These are phyloP conservation scores for Nicotiana sylvestris DNA, from an alignment of 257 asterid genomes.

Conservation along the genomic window DNA sequence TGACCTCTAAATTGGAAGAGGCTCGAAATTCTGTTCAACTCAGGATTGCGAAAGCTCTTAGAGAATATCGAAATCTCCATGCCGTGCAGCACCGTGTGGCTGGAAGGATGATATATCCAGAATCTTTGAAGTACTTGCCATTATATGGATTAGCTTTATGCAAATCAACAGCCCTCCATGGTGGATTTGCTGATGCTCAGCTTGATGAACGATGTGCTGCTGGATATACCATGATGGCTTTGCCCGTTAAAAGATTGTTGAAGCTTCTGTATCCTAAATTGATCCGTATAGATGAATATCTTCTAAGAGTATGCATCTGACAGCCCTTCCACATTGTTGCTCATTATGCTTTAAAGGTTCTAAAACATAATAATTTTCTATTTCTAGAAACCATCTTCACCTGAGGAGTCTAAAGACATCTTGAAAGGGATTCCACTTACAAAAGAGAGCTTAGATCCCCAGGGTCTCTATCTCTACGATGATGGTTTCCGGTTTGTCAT, in stretches of 20 bases:
- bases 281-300: constrained; percentile 59
- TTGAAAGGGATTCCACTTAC: constrained; percentile 70
- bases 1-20: constrained; percentile 87
- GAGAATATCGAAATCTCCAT: constrained; percentile 87
- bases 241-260: constrained; percentile 64
- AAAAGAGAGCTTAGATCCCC: constrained; percentile 80
- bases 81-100: constrained; percentile 89
- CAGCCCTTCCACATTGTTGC: constrained; percentile 13
- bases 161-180: constrained; percentile 81
- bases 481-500: constrained; percentile 87
- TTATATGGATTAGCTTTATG: constrained; percentile 65
- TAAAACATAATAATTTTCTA: constrained; percentile 9
- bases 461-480: constrained; percentile 78
- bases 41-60: constrained; percentile 81
- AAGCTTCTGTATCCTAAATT: constrained; percentile 75
- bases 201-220: constrained; percentile 73
- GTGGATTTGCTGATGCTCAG: constrained; percentile 81
- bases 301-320: constrained; percentile 42
- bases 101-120: constrained; percentile 91
- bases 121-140: constrained; percentile 65
- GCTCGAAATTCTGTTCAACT: constrained; percentile 69
- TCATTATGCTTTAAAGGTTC: constrained; percentile 15
- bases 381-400: constrained; percentile 38
- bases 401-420: constrained; percentile 41
- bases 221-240: constrained; percentile 78